Percentiles rank a stretch among this genome's conserved stretches.
Evolutionary conservation across 169 alveolate genomes (phyloP).

Genomic region (Plasmodium inui): DNA sequence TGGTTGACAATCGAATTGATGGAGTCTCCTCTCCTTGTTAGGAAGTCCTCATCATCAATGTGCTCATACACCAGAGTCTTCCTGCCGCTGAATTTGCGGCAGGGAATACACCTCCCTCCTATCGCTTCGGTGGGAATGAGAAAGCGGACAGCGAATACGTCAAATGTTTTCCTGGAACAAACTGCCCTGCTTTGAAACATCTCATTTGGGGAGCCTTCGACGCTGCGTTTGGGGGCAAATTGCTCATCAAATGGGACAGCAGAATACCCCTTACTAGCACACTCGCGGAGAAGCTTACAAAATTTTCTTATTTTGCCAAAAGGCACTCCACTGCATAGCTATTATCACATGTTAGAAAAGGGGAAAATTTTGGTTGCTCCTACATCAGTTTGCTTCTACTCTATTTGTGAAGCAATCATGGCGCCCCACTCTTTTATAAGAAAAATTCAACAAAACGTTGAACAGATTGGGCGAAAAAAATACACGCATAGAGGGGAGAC

Average conservation of each 20-base stretch:
- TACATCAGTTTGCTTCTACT: not conserved
- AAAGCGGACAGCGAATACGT: not conserved
- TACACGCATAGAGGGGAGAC: not conserved
- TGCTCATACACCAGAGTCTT: slow-evolving; percentile 36
- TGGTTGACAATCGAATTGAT: slow-evolving; percentile 43
- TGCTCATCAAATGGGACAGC: not conserved
- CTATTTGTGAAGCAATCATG: not conserved
- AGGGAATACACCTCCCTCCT: not conserved
- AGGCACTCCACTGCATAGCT: not conserved
- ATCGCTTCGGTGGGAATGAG: not conserved
- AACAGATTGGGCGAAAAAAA: not conserved
- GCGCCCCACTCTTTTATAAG: not conserved
- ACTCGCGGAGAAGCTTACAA: not conserved
- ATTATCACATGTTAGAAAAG: not conserved
- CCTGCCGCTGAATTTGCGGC: slow-evolving; percentile 2
- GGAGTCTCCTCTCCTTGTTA: slow-evolving; percentile 15
- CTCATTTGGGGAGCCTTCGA: not conserved
- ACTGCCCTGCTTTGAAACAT: not conserved
- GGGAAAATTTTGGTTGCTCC: not conserved
- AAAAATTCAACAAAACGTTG: not conserved
- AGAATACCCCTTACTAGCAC: not conserved
- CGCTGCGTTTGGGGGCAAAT: not conserved
- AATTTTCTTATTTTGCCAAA: too few species aligned
- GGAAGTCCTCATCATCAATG: slow-evolving; percentile 18
- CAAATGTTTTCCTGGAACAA: slow-evolving; percentile 3